Conservation (phyloP, 2,329 filamentous ascomycete species). For the Teratosphaeriaceae sp. region DNA sequence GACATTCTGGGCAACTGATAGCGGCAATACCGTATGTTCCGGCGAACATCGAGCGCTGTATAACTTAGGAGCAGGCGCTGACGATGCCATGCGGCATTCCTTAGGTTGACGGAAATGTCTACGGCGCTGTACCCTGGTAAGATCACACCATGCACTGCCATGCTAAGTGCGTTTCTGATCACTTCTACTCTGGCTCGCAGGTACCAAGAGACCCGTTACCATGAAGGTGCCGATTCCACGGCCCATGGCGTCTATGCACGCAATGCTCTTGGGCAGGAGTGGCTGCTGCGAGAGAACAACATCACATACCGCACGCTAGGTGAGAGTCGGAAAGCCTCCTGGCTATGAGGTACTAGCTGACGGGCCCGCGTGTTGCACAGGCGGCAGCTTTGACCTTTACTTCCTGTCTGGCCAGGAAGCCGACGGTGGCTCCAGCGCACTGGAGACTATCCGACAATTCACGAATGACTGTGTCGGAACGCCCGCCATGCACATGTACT, state of each 20-base stretch:
- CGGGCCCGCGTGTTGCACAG: too few relatives aligned
- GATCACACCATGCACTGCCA: constrained; percentile 72
- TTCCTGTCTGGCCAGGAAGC: constrained; percentile 64
- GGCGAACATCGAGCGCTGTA: too few relatives aligned
- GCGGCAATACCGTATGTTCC: constrained; percentile 59
- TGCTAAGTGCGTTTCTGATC: constrained; percentile 22
- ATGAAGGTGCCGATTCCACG: constrained; percentile 45
- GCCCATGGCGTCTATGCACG: constrained; percentile 70
- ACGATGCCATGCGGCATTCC: too few relatives aligned
- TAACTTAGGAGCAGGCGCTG: too few relatives aligned
- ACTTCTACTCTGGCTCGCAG: constrained; percentile 27
- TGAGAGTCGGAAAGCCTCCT: too few relatives aligned
- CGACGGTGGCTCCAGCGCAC: constrained; percentile 63
- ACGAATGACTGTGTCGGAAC: constrained; percentile 60
- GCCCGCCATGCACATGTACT: constrained; percentile 75
- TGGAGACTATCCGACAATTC: constrained; percentile 64
- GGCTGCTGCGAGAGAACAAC: constrained; percentile 56
- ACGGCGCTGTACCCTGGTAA: constrained; percentile 70
- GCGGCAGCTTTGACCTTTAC: constrained; percentile 62
- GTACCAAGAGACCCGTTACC: constrained; percentile 75
- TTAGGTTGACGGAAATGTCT: constrained; percentile 61
- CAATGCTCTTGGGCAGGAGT: constrained; percentile 70
- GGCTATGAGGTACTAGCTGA: too few relatives aligned
- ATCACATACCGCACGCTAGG: constrained; percentile 64
- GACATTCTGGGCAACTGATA: constrained; percentile 62